These are phyloP conservation scores for Gnaphalium uliginosum DNA, from an alignment of 129 eudicot species.

Conservation along the genomic window DNA sequence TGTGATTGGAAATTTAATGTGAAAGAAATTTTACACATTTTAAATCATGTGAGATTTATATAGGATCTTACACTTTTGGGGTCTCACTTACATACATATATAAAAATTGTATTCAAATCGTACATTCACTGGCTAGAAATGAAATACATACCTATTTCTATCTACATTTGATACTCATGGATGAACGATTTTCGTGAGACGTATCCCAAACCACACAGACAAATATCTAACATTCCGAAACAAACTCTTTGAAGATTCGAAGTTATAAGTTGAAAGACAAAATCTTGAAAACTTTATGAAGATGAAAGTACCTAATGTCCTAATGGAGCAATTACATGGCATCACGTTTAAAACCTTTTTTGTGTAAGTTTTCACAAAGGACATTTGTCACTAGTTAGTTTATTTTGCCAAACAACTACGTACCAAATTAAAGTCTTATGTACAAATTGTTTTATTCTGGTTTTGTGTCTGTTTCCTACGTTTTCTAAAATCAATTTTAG, in stretches of 20 bases:
- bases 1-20: too few species aligned
- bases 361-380: conserved; percentile 31
- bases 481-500: background rate
- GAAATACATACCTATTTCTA: background rate
- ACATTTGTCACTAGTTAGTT: conserved; percentile 26
- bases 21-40: too few species aligned
- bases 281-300: conserved; percentile 43
- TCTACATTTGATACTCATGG: background rate
- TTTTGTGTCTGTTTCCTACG: conserved; percentile 26
- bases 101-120: too few species aligned
- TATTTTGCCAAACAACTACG: conserved; percentile 28
- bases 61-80: too few species aligned
- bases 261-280: conserved; percentile 26
- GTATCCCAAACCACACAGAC: background rate
- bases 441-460: conserved; percentile 17
- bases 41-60: too few species aligned
- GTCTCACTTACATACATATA: too few species aligned
- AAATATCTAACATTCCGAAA: conserved; percentile 22
- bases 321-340: conserved; percentile 34
- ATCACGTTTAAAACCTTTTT: conserved; percentile 37
- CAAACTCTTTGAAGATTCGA: conserved; percentile 24
- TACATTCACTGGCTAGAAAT: too few species aligned
- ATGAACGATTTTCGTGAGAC: conserved; percentile 20
- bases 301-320: conserved; percentile 36
- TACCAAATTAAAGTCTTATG: conserved; percentile 3